Conservation (phyloP, 345 rosid species). For the Corchorus capsularis region DNA sequence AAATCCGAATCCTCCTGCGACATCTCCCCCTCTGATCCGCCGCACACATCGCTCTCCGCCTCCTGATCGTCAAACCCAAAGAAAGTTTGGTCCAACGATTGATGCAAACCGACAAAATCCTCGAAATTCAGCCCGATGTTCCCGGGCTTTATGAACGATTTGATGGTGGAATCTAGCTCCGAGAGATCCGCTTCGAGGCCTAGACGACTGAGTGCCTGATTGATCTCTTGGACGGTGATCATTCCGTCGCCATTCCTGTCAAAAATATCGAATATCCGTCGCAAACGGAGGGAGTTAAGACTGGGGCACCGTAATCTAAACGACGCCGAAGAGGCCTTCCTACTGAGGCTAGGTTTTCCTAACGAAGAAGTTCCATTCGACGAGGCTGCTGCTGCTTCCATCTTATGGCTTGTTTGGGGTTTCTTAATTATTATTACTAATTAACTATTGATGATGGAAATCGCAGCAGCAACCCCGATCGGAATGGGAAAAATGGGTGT, state of each 20-base stretch:
- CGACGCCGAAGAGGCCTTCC: conserved; percentile 35
- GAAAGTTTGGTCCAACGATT: conserved; percentile 52
- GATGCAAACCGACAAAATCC: conserved; percentile 66
- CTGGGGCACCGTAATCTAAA: conserved; percentile 62
- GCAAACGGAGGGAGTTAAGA: conserved; percentile 70
- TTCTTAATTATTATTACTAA: too few species aligned
- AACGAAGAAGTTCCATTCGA: not conserved
- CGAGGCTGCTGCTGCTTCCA: conserved; percentile 16
- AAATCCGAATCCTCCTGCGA: conserved; percentile 69
- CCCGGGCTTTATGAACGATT: conserved; percentile 55
- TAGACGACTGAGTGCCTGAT: conserved; percentile 61
- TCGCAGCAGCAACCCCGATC: too few species aligned
- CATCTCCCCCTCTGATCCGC: not conserved
- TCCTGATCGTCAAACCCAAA: conserved; percentile 37
- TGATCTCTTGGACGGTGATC: conserved; percentile 64
- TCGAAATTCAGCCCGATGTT: conserved; percentile 57
- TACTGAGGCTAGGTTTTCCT: conserved; percentile 27
- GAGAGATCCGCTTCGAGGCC: conserved; percentile 66
- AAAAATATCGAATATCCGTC: conserved; percentile 73
- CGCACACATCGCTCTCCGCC: too few species aligned
- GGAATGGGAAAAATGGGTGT: not conserved
- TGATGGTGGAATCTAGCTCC: conserved; percentile 58
- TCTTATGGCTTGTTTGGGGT: conserved; percentile 5
- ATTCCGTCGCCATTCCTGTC: conserved; percentile 79
- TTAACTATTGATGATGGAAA: too few species aligned